A percentile compares a stretch with the other conserved stretches of the same genome.
Evolutionary conservation across 2,329 filamentous ascomycete genomes (phyloP).

Genomic region (Lomentospora prolificans): DNA sequence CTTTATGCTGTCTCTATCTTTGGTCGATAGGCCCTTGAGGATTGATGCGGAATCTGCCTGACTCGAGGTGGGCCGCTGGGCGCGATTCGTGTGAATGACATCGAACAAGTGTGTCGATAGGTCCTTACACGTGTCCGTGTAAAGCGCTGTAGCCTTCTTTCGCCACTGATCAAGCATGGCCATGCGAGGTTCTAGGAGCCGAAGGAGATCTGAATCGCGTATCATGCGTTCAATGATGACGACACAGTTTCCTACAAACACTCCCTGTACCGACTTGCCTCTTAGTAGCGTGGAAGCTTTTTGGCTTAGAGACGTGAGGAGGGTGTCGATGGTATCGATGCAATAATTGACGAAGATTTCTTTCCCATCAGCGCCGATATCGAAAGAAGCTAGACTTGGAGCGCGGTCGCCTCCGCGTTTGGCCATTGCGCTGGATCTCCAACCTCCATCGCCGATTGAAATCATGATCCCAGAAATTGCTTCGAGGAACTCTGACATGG

Average conservation of each 20-base stretch:
- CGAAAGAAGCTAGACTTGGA: constrained; percentile 67
- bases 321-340: constrained; percentile 73
- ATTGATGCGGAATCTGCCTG: constrained; percentile 75
- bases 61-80: constrained; percentile 61
- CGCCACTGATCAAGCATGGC: constrained; percentile 70
- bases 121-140: constrained; percentile 82
- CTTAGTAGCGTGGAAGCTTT: constrained; percentile 67
- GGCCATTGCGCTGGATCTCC: constrained; percentile 45
- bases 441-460: constrained; percentile 86
- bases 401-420: constrained; percentile 36
- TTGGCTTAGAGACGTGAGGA: constrained; percentile 65
- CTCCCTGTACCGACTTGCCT: constrained; percentile 68
- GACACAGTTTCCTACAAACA: constrained; percentile 85
- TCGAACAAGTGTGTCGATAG: constrained; percentile 78
- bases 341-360: constrained; percentile 87
- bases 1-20: constrained; percentile 94
- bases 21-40: constrained; percentile 72
- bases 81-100: constrained; percentile 79
- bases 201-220: constrained; percentile 65
- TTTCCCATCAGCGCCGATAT: constrained; percentile 79
- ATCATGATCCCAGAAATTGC: constrained; percentile 86
- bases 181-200: constrained; percentile 58
- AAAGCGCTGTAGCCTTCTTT: constrained; percentile 74
- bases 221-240: constrained; percentile 79
- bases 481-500: constrained; percentile 76